Conservation (phyloP, 805 yeast species). For the Saitoella complicata region DNA sequence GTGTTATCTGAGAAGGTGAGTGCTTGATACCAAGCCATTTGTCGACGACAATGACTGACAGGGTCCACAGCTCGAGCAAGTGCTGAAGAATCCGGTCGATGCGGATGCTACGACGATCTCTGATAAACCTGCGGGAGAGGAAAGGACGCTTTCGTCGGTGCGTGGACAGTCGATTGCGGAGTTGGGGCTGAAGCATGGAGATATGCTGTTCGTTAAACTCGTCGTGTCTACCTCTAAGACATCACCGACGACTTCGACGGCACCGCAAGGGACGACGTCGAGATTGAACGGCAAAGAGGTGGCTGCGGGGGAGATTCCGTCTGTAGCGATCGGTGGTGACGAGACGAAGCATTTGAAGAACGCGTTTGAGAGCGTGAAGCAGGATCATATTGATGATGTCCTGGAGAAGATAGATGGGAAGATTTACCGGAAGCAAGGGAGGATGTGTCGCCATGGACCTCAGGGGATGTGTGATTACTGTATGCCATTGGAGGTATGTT, state of each 20-base stretch:
- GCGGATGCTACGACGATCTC: constrained; percentile 26
- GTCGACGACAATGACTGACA: too few species aligned
- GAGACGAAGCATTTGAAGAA: too few species aligned
- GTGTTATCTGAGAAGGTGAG: constrained; percentile 24
- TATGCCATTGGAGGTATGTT: constrained; percentile 33
- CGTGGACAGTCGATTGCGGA: constrained; percentile 21
- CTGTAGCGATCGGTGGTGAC: too few species aligned
- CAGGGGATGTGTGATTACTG: constrained; percentile 98
- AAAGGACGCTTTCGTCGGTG: constrained; percentile 26
- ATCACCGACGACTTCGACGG: constrained; percentile 3
- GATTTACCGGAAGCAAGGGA: constrained; percentile 44
- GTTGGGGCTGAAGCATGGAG: constrained; percentile 36
- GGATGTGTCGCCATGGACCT: constrained; percentile 70
- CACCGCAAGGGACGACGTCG: not conserved
- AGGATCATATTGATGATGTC: constrained; percentile 47
- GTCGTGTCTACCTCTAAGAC: constrained; percentile 12
- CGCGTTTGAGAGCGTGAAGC: constrained; percentile 24
- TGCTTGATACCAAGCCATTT: not conserved
- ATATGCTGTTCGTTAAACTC: constrained; percentile 34
- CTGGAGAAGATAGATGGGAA: constrained; percentile 57
- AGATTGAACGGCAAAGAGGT: too few species aligned
- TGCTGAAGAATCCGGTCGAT: constrained; percentile 22
- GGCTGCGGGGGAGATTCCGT: too few species aligned
- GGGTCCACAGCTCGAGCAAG: constrained; percentile 11
- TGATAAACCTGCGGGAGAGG: constrained; percentile 29